These are phyloP conservation scores for Pichia nanzhaoensis DNA, from an alignment of 805 yeast species.

Conservation along the genomic window DNA sequence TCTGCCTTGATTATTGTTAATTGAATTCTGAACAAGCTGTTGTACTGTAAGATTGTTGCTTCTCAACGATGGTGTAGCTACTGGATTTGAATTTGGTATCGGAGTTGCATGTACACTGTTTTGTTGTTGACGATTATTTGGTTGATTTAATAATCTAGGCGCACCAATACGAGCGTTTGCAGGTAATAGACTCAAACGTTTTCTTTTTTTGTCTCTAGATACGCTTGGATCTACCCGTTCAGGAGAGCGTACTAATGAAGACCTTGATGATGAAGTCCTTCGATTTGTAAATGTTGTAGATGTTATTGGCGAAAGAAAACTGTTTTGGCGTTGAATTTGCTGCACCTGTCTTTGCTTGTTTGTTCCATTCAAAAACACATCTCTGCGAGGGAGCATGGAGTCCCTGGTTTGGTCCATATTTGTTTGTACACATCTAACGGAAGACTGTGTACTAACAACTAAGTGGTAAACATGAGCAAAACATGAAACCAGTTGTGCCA, in stretches of 20 bases:
- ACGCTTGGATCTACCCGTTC: slow-evolving; percentile 1
- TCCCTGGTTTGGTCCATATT: not conserved
- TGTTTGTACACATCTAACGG: not conserved
- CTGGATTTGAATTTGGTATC: not conserved
- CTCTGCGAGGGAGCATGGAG: slow-evolving; percentile 3
- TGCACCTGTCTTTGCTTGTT: not conserved
- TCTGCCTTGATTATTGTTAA: slow-evolving; percentile 18
- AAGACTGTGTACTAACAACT: not conserved
- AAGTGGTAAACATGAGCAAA: not conserved
- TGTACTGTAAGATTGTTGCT: slow-evolving; percentile 13
- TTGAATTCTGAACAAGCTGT: slow-evolving; percentile 25
- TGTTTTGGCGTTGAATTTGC: slow-evolving; percentile 5
- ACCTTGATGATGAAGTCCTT: slow-evolving; percentile 2
- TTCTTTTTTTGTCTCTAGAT: slow-evolving; percentile 16
- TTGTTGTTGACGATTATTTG: slow-evolving; percentile 22
- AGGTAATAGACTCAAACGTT: slow-evolving; percentile 26
- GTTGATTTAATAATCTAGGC: slow-evolving; percentile 23
- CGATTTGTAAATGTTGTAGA: slow-evolving; percentile 8
- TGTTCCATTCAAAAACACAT: not conserved
- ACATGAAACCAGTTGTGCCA: not conserved
- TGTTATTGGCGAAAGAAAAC: slow-evolving; percentile 8
- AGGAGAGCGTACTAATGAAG: slow-evolving; percentile 10
- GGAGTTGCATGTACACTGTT: slow-evolving; percentile 9
- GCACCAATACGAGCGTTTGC: slow-evolving; percentile 26
- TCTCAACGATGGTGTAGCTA: not conserved